Evolutionary conservation across 331 rosid species (phyloP).

Genomic region (Quercus tomentella): DNA sequence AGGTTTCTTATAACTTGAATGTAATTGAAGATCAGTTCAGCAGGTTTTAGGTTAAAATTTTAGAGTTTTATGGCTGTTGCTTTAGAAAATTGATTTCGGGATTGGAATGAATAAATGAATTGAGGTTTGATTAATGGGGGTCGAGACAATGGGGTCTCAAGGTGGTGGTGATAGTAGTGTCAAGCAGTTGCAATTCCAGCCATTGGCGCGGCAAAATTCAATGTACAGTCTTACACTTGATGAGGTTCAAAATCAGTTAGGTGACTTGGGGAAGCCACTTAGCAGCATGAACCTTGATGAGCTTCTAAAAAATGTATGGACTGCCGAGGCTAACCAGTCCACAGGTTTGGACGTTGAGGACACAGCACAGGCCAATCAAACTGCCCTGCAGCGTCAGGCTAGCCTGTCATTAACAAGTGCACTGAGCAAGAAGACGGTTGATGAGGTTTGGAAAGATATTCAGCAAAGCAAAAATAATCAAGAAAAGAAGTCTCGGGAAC

Average conservation of each 20-base stretch:
- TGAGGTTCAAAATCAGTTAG: slow-evolving; percentile 89
- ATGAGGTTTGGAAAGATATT: slow-evolving; percentile 95
- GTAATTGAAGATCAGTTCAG: slow-evolving; percentile 28
- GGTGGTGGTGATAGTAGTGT: slow-evolving; percentile 61
- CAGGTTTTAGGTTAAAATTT: neutral
- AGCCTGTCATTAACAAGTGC: slow-evolving; percentile 58
- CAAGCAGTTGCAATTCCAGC: slow-evolving; percentile 55
- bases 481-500: slow-evolving; percentile 50
- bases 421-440: slow-evolving; percentile 82
- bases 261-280: slow-evolving; percentile 83
- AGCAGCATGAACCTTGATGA: slow-evolving; percentile 93
- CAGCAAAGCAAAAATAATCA: slow-evolving; percentile 50
- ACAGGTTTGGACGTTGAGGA: slow-evolving; percentile 40
- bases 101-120: slow-evolving; percentile 3
- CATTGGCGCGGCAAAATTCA: slow-evolving; percentile 59
- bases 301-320: slow-evolving; percentile 81
- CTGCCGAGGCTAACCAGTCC: slow-evolving; percentile 68
- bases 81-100: slow-evolving; percentile 8
- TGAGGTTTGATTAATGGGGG: slow-evolving; percentile 39
- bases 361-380: slow-evolving; percentile 40
- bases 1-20: slow-evolving; percentile 19
- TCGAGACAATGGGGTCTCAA: slow-evolving; percentile 77
- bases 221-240: slow-evolving; percentile 82
- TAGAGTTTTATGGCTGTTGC: neutral
- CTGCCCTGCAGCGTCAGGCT: slow-evolving; percentile 54